These are phyloP conservation scores for Bjerkandera adusta DNA, from an alignment of 1,284 basidiomycete genomes.

Conservation along the genomic window DNA sequence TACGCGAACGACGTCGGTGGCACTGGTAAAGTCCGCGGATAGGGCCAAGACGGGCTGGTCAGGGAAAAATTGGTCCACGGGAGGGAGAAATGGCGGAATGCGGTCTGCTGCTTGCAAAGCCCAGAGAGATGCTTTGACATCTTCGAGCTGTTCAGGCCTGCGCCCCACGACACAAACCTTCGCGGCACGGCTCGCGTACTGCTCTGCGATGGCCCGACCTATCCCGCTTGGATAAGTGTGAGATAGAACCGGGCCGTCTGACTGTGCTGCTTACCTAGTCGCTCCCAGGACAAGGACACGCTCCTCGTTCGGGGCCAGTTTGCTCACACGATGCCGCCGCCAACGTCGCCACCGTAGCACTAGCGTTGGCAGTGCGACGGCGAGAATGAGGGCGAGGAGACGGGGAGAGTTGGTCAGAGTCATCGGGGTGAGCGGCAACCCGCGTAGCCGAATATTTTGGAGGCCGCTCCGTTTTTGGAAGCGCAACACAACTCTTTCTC, in stretches of 20 bases:
- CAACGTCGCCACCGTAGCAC: conserved; percentile 4
- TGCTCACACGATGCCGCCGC: not conserved
- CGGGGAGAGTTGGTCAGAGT: not conserved
- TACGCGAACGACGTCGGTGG: conserved; percentile 68
- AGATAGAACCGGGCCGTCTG: not conserved
- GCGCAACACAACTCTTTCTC: no score
- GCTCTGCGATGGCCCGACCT: conserved; percentile 70
- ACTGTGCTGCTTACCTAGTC: conserved; percentile 12
- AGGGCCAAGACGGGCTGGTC: conserved; percentile 39
- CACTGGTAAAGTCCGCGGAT: conserved; percentile 64
- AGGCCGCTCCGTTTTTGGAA: no score
- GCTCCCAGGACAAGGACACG: conserved; percentile 18
- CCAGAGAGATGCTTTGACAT: conserved; percentile 62
- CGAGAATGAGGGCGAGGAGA: conserved; percentile 5
- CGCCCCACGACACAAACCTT: conserved; percentile 78
- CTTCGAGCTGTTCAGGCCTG: conserved; percentile 52
- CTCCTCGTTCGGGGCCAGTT: conserved; percentile 13
- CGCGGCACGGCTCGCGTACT: conserved; percentile 76
- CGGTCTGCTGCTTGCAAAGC: conserved; percentile 10
- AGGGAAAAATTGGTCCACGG: conserved; percentile 10
- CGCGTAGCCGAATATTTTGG: no score
- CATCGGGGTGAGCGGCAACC: no score
- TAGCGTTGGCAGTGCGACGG: conserved; percentile 8
- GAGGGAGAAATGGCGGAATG: conserved; percentile 13
- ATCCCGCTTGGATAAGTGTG: conserved; percentile 62